Evolutionary conservation across 140 eudicot genomes (phyloP).

Genomic region (Ambrosia hybrid): DNA sequence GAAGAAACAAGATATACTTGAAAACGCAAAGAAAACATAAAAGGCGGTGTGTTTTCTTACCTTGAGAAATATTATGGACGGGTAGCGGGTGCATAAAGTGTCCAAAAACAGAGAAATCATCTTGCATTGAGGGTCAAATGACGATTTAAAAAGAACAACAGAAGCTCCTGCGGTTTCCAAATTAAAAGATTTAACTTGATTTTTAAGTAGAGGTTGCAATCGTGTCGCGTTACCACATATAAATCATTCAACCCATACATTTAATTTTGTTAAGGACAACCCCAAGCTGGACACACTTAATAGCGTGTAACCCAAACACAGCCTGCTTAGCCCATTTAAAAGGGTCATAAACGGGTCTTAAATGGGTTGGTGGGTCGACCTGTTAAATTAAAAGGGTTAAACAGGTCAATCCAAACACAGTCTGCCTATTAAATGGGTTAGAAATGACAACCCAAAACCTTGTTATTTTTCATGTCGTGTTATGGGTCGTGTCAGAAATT

Average conservation of each 20-base stretch:
- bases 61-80: slow-evolving; percentile 63
- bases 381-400: too few species aligned
- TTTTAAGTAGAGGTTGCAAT: neutral
- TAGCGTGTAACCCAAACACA: neutral
- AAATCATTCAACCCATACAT: neutral
- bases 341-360: too few species aligned
- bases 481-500: too few species aligned
- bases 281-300: neutral
- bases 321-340: neutral
- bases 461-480: too few species aligned
- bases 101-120: slow-evolving; percentile 67
- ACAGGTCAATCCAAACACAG: neutral
- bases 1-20: too few species aligned
- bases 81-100: slow-evolving; percentile 64
- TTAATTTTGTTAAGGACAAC: too few species aligned
- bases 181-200: neutral
- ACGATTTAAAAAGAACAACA: slow-evolving; percentile 63
- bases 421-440: neutral
- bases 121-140: slow-evolving; percentile 59
- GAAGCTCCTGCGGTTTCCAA: slow-evolving; percentile 60
- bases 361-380: neutral
- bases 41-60: neutral
- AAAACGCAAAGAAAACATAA: too few species aligned
- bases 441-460: neutral
- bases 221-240: neutral